Evolutionary conservation across 2,329 filamentous ascomycete species (phyloP).

Genomic region (Penicillium aurantiogriseum): DNA sequence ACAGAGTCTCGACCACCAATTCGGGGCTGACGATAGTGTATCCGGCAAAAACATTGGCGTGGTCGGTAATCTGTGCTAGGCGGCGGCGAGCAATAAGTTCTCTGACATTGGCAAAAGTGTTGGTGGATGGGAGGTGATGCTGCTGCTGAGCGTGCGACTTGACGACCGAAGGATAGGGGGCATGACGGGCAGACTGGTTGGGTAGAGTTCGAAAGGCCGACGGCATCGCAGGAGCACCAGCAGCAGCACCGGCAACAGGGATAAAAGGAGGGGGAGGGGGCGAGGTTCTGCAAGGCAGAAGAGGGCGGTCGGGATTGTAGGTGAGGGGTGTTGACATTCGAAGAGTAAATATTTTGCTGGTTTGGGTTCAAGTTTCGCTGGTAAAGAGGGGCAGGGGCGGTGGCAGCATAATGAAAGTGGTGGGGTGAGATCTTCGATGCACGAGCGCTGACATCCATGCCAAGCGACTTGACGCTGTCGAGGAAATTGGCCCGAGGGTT

Average conservation of each 20-base stretch:
- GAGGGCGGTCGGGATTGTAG: slow-evolving; percentile 32
- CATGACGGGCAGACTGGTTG: slow-evolving; percentile 36
- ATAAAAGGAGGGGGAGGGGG: slow-evolving; percentile 35
- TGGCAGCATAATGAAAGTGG: slow-evolving; percentile 27
- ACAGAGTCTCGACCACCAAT: slow-evolving; percentile 44
- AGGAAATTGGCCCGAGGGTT: slow-evolving; percentile 52
- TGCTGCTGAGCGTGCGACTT: slow-evolving; percentile 35
- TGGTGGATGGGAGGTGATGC: slow-evolving; percentile 34
- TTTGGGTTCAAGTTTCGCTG: slow-evolving; percentile 22
- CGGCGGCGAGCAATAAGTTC: slow-evolving; percentile 44
- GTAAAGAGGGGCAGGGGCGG: slow-evolving; percentile 27
- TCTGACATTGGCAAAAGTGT: slow-evolving; percentile 43
- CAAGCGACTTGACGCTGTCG: slow-evolving; percentile 45
- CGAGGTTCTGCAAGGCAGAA: slow-evolving; percentile 36
- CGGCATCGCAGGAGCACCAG: slow-evolving; percentile 43
- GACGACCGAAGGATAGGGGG: slow-evolving; percentile 38
- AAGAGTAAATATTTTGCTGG: slow-evolving; percentile 16
- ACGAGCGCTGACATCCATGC: slow-evolving; percentile 29
- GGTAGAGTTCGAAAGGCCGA: slow-evolving; percentile 44
- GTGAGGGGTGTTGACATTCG: slow-evolving; percentile 22
- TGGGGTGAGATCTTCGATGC: slow-evolving; percentile 30
- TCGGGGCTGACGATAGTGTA: slow-evolving; percentile 46
- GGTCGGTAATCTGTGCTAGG: slow-evolving; percentile 45
- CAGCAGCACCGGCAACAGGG: slow-evolving; percentile 33
- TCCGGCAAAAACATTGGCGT: slow-evolving; percentile 46